These are phyloP conservation scores for Chlorella sp. DNA, from an alignment of 139 green algal genomes.

Conservation along the genomic window DNA sequence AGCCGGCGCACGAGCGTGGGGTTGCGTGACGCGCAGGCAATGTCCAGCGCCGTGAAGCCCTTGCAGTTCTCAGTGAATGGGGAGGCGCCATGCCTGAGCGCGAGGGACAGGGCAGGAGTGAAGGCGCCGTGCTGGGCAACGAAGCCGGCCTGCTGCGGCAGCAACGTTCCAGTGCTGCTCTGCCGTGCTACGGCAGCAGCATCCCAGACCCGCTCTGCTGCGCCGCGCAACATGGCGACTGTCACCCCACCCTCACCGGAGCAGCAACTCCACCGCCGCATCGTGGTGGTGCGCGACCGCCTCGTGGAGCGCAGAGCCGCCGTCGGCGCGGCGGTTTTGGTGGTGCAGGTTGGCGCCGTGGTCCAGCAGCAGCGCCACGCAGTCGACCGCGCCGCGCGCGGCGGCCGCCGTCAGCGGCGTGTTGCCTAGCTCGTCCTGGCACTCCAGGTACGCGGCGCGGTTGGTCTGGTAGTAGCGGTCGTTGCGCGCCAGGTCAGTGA, in stretches of 20 bases:
- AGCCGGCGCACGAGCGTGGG: slow-evolving; percentile 42
- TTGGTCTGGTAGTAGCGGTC: slow-evolving; percentile 10
- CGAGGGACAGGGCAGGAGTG: no score
- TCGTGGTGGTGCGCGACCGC: slow-evolving; percentile 36
- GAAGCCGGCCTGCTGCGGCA: no score
- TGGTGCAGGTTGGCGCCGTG: slow-evolving; percentile 18
- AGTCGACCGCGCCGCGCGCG: slow-evolving; percentile 5
- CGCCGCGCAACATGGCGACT: no score
- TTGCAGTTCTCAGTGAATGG: slow-evolving; percentile 49
- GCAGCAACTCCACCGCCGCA: slow-evolving; percentile 41
- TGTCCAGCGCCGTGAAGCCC: slow-evolving; percentile 49
- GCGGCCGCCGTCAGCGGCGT: slow-evolving; percentile 33
- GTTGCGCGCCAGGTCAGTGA: slow-evolving; percentile 20
- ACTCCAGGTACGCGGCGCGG: slow-evolving; percentile 19
- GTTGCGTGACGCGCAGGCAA: slow-evolving; percentile 48
- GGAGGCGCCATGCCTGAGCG: slow-evolving; percentile 26
- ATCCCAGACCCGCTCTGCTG: no score
- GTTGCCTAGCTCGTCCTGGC: slow-evolving; percentile 17
- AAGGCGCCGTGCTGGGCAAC: no score
- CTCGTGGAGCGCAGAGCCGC: slow-evolving; percentile 46
- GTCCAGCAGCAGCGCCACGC: slow-evolving; percentile 25
- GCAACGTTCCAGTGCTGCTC: no score
- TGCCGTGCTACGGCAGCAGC: no score
- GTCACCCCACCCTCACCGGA: no score
- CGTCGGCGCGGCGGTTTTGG: slow-evolving; percentile 12